Conservation (phyloP, 2,329 filamentous ascomycete genomes). For the Sporothrix luriei region DNA sequence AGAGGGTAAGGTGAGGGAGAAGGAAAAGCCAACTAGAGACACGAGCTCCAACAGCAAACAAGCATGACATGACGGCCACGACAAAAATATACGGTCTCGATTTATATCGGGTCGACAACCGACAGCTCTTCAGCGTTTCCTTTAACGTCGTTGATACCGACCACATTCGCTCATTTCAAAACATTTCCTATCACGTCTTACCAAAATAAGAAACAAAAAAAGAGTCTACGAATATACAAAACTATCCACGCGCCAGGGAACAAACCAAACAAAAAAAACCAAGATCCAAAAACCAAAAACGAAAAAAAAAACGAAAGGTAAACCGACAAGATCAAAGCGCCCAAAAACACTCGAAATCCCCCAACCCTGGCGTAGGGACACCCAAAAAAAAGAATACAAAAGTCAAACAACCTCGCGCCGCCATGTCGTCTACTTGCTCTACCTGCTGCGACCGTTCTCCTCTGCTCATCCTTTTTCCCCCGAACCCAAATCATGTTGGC, state of each 20-base stretch:
- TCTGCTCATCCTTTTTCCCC: background rate
- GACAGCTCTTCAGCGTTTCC: conserved; percentile 34
- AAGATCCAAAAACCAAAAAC: background rate
- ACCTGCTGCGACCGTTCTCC: too few relatives aligned
- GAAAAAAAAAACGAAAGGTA: background rate
- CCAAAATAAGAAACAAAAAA: background rate
- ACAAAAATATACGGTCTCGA: background rate
- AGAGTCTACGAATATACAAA: background rate
- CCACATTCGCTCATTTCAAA: conserved; percentile 39
- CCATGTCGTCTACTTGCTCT: background rate
- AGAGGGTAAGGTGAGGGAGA: background rate
- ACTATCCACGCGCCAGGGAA: too few relatives aligned
- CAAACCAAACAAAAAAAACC: background rate
- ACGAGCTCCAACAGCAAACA: conserved; percentile 35
- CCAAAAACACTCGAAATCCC: background rate
- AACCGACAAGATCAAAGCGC: background rate
- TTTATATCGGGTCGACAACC: conserved; percentile 3
- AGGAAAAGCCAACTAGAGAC: background rate
- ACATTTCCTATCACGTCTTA: conserved; percentile 35
- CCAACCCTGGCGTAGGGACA: background rate
- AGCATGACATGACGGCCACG: conserved; percentile 16
- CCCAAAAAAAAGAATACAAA: background rate
- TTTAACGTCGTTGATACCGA: conserved; percentile 36
- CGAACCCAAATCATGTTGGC: background rate
- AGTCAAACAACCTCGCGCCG: background rate